Base-by-base conservation (phyloP, 2,329 filamentous ascomycete genomes). In the Microascus cirrosus region DNA sequence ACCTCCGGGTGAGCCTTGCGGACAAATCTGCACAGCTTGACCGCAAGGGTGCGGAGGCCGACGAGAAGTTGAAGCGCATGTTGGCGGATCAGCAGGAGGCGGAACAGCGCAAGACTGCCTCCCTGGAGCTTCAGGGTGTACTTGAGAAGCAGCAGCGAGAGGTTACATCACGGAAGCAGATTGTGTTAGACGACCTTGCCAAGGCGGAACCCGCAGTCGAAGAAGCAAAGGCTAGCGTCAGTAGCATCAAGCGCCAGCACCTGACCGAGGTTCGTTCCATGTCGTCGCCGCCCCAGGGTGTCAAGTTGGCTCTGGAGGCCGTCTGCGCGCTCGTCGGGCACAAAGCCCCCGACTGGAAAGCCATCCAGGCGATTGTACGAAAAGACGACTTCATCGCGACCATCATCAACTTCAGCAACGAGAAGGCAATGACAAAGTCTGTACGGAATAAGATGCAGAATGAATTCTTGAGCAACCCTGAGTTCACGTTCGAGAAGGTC, bases 31-130 rank as follows among this genome's bases (percentile, higher is more conserved):
- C 81, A 1, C 90, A 97, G 70, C 80, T 99, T 8, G 91, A 96
- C 71, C 86, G 85, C 70, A 99, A 99, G 74, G 90, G 96, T 67
- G 85, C 86, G 2, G 93, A 99, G 73, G 94, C 95, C 50, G 96
- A 96, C 64, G 92, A 97, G 73, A 99, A 99, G 75, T 76, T 99
- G 64, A 90, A 96, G 73, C 88, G 89, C 64, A 99, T 99, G 94
- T 85, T 99, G 64, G 90, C 90, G 25, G 93, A 99, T 70, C 93
- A 99, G 74, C 85, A 87, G 59, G 90, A 96, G 74, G 94, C 94
- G 1, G 93, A 99, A 70, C 87, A 94, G 73, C 85, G 91, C 64
- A 95, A 96, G 74, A 84, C 83, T 45, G 87, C 87, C 18, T 96
- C 93, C 10, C 75, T 96, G 18, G 89, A 97, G 73, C 89, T 97